Conservation (phyloP, 176 grass and related monocot species). For the Guadua angustifolia region DNA sequence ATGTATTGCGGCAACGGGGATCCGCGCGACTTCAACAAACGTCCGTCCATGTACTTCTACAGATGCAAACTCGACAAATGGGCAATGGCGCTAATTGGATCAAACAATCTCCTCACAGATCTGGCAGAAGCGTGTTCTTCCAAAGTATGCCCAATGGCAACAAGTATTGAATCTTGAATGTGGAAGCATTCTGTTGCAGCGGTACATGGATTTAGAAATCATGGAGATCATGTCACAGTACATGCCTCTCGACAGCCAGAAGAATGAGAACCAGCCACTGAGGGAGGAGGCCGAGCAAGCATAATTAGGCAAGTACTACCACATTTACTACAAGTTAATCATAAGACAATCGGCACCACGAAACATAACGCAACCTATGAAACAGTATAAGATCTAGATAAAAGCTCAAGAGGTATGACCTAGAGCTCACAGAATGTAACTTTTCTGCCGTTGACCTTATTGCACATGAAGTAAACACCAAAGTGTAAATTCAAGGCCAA, state of each 20-base stretch:
- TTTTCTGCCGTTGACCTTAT: constrained; percentile 46
- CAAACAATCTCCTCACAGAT: background rate
- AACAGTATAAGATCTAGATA: constrained; percentile 39
- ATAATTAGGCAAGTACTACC: no score
- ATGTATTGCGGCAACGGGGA: no score
- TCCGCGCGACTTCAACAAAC: no score
- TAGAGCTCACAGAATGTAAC: constrained; percentile 42
- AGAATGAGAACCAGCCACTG: no score
- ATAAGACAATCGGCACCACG: constrained; percentile 19
- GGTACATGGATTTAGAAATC: constrained; percentile 88
- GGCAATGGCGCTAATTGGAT: background rate
- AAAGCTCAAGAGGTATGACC: constrained; percentile 35
- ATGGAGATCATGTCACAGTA: constrained; percentile 93
- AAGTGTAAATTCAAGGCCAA: constrained; percentile 49
- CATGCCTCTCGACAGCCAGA: constrained; percentile 69
- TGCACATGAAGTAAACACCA: constrained; percentile 43
- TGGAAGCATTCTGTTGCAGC: constrained; percentile 43
- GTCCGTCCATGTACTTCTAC: background rate
- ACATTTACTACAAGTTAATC: constrained; percentile 29
- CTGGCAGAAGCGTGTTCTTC: background rate
- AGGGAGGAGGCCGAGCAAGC: no score
- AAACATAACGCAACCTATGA: constrained; percentile 17
- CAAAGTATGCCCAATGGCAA: background rate
- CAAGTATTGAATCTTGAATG: background rate
- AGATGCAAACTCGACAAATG: background rate